Evolutionary conservation across 1,284 basidiomycete genomes (phyloP).

Genomic region (Cutaneotrichosporon sp.): DNA sequence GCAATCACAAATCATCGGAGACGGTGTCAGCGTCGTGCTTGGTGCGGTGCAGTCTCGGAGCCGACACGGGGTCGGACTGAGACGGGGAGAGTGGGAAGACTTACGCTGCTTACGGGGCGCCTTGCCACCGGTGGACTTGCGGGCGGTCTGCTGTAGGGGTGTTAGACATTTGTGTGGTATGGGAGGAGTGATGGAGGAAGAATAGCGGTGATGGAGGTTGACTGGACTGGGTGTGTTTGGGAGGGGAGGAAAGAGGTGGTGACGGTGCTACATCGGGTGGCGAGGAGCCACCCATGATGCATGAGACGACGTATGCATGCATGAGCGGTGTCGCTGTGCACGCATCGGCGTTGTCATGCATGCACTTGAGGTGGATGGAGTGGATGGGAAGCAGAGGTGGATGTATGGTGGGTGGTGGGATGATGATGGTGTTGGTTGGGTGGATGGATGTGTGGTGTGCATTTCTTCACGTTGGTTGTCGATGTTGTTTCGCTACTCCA

Average conservation of each 20-base stretch:
- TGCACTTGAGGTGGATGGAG: neutral
- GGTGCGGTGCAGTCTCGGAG: neutral
- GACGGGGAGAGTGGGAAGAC: slow-evolving; percentile 11
- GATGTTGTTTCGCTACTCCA: neutral
- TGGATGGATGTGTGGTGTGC: neutral
- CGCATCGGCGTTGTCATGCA: neutral
- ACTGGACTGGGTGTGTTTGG: neutral
- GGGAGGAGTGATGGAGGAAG: neutral
- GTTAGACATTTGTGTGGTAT: slow-evolving; percentile 2
- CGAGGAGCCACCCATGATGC: neutral
- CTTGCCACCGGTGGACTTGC: slow-evolving; percentile 60
- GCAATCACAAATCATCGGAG: slow-evolving; percentile 1
- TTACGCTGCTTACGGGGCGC: slow-evolving; percentile 55
- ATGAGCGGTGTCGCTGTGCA: neutral
- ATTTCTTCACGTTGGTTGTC: neutral
- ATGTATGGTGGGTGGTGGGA: slow-evolving; percentile 6
- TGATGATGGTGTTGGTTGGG: neutral
- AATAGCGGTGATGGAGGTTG: neutral
- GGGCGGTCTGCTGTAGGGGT: slow-evolving; percentile 57
- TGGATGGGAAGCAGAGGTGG: slow-evolving; percentile 4
- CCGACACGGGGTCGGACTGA: neutral
- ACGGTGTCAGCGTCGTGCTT: slow-evolving; percentile 2
- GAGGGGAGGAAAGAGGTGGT: neutral
- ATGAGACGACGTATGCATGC: neutral
- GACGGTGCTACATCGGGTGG: neutral